phyloP scores from a whole-genome alignment of 352 stramenopile species.

The Aphanomyces stellatus region DNA sequence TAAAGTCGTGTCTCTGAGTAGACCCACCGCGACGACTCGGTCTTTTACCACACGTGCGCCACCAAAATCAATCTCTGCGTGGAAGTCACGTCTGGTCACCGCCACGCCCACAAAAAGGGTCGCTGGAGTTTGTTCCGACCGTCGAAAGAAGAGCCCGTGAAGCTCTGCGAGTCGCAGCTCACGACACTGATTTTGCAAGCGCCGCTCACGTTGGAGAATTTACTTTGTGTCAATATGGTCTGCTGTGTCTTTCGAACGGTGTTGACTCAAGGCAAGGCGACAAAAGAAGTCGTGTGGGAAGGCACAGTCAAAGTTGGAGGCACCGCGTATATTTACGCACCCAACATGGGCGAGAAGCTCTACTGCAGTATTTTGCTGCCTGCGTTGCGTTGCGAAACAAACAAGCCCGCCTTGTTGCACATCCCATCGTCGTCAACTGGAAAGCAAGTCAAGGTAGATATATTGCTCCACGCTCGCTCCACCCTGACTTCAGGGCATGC shows the following conservation, averaged over 20 bases:
- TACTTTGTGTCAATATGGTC: slow-evolving; percentile 14
- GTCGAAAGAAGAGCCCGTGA: not conserved
- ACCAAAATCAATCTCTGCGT: slow-evolving; percentile 9
- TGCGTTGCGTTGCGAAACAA: slow-evolving; percentile 12
- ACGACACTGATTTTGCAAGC: slow-evolving; percentile 8
- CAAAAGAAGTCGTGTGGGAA: slow-evolving; percentile 16
- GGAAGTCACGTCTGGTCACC: not conserved
- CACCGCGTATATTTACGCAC: not conserved
- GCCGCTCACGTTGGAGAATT: slow-evolving; percentile 15
- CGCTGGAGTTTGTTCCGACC: slow-evolving; percentile 13
- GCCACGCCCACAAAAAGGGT: not conserved
- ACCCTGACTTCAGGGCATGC: not conserved
- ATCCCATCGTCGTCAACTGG: not conserved
- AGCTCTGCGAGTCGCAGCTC: not conserved
- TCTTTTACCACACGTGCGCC: not conserved
- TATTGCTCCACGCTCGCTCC: too few species aligned
- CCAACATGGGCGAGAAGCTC: slow-evolving; percentile 2
- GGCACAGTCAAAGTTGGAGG: slow-evolving; percentile 12
- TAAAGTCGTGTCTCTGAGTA: not conserved
- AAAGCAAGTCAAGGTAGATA: too few species aligned
- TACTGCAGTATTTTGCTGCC: slow-evolving; percentile 12
- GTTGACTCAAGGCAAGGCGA: not conserved
- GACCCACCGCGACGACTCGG: not conserved
- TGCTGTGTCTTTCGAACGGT: slow-evolving; percentile 14
- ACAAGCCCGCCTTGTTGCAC: slow-evolving; percentile 1